phyloP scores from a whole-genome alignment of 2,329 filamentous ascomycete species.

The Cladosporium sphaerospermum region DNA sequence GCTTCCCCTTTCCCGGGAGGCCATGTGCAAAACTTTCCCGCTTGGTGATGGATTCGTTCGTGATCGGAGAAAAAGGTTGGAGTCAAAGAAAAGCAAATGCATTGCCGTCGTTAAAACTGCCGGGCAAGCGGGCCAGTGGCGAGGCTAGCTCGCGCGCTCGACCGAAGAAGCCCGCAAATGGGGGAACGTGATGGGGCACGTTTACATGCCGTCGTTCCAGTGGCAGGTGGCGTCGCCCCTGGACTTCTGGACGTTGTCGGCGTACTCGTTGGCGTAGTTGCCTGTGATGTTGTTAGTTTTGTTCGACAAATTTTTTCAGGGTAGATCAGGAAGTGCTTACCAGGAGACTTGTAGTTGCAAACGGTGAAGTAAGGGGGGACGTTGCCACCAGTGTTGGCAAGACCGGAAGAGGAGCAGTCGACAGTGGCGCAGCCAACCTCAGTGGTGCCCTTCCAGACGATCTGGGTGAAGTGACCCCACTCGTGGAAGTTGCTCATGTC shows the following conservation, averaged over 20 bases:
- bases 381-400: conserved; percentile 37
- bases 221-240: conserved; percentile 31
- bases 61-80: neutral
- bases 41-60: neutral
- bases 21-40: conserved; percentile 2
- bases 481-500: conserved; percentile 55
- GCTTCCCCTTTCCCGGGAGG: neutral
- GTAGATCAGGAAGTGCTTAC: conserved; percentile 44
- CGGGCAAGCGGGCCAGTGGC: neutral
- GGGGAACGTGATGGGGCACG: neutral
- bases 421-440: conserved; percentile 57
- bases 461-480: conserved; percentile 72
- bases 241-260: conserved; percentile 39
- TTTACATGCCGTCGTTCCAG: conserved; percentile 20
- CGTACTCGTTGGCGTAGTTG: conserved; percentile 52
- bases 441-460: conserved; percentile 62
- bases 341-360: conserved; percentile 76
- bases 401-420: conserved; percentile 49
- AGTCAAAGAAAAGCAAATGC: conserved; percentile 5
- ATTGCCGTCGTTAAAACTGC: conserved; percentile 4
- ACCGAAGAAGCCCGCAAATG: conserved; percentile 4
- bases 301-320: neutral
- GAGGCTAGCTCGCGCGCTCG: conserved; percentile 4
- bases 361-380: conserved; percentile 65
- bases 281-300: conserved; percentile 31